Percentiles rank a stretch among this genome's conserved stretches.
Conservation (phyloP, 2,329 filamentous ascomycete species). For the Hypoxylon sp. region DNA sequence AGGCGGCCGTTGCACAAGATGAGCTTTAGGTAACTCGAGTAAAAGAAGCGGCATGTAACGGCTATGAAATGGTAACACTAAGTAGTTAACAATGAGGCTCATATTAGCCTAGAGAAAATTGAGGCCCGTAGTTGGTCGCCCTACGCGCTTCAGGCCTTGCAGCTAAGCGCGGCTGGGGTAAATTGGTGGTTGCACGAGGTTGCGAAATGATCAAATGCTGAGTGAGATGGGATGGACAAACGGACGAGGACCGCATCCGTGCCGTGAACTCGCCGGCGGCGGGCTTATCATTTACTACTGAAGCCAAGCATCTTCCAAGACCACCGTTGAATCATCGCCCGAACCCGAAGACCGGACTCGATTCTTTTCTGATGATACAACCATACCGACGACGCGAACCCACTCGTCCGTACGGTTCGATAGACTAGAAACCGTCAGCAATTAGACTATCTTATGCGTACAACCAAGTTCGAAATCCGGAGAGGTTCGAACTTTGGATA, state of each 20-base stretch:
- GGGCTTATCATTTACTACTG: conserved; percentile 25
- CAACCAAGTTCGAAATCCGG: neutral
- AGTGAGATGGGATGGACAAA: conserved; percentile 13
- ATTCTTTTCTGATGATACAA: conserved; percentile 44
- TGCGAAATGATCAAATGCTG: conserved; percentile 10
- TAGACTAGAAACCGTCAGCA: conserved; percentile 37
- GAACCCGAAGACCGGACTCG: conserved; percentile 33
- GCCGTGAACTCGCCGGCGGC: conserved; percentile 17
- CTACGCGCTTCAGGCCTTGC: conserved; percentile 29
- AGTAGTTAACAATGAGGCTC: conserved; percentile 29
- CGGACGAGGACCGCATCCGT: conserved; percentile 12
- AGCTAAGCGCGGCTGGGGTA: conserved; percentile 41
- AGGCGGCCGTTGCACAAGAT: conserved; percentile 9
- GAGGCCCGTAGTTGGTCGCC: conserved; percentile 13
- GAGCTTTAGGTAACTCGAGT: conserved; percentile 19
- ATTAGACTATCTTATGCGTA: neutral
- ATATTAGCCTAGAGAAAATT: conserved; percentile 3
- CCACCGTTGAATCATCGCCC: conserved; percentile 20
- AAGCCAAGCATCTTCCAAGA: conserved; percentile 41
- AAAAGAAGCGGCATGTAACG: conserved; percentile 6
- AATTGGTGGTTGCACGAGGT: conserved; percentile 14
- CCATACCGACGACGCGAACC: conserved; percentile 44
- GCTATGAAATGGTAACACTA: conserved; percentile 22
- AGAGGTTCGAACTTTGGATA: conserved; percentile 15
- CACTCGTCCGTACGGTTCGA: conserved; percentile 48